These are phyloP conservation scores for Hyphodiscus sp. DNA, from an alignment of 2,329 filamentous ascomycete genomes.

Conservation along the genomic window DNA sequence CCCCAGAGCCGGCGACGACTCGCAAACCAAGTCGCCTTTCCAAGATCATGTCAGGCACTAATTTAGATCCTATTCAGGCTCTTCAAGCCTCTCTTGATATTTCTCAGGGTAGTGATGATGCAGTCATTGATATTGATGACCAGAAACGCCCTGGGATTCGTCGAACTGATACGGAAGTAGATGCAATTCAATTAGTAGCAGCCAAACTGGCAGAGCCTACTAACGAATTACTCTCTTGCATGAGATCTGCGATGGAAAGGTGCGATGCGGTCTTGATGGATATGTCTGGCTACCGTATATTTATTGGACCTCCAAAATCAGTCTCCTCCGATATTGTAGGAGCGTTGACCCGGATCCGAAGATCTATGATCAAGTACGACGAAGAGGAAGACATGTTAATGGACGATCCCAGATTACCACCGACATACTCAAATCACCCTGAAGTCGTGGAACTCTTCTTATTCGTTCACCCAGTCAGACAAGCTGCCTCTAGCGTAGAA, in stretches of 20 bases:
- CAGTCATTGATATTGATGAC: slow-evolving; percentile 32
- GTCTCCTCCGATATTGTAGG: slow-evolving; percentile 38
- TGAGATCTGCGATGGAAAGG: slow-evolving; percentile 37
- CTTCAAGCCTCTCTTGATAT: not conserved
- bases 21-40: not conserved
- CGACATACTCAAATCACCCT: slow-evolving; percentile 40
- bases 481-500: slow-evolving; percentile 43
- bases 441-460: slow-evolving; percentile 48
- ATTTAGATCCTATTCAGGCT: not conserved
- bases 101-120: slow-evolving; percentile 17
- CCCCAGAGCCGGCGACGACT: not conserved
- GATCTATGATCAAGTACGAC: slow-evolving; percentile 41
- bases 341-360: slow-evolving; percentile 35
- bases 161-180: slow-evolving; percentile 24
- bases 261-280: slow-evolving; percentile 50
- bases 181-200: slow-evolving; percentile 28
- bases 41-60: not conserved
- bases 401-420: slow-evolving; percentile 37
- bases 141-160: slow-evolving; percentile 20
- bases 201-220: slow-evolving; percentile 40
- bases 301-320: slow-evolving; percentile 38
- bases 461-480: slow-evolving; percentile 48
- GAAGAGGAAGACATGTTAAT: slow-evolving; percentile 41
- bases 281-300: slow-evolving; percentile 42
- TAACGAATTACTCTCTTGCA: slow-evolving; percentile 39